Conservation (phyloP, 345 rosid species). For the Microcos paniculata region DNA sequence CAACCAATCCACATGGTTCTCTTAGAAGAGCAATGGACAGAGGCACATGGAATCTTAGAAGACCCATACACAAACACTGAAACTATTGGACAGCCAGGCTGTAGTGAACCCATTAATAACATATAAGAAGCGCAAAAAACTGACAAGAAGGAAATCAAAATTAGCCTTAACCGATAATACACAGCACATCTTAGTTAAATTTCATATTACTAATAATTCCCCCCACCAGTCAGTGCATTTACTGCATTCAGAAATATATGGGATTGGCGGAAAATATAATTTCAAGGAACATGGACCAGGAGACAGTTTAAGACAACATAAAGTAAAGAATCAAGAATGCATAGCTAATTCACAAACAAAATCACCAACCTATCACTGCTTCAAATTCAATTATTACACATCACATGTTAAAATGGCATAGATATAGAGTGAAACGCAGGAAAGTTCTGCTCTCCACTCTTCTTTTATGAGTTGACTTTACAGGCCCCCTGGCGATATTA, state of each 20-base stretch:
- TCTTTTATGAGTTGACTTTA: not conserved
- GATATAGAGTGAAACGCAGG: not conserved
- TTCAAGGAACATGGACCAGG: not conserved
- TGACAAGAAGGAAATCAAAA: not conserved
- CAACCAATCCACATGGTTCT: not conserved
- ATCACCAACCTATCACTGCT: not conserved
- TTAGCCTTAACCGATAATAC: not conserved
- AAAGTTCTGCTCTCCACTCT: not conserved
- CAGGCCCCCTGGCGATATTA: not conserved
- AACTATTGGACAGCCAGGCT: not conserved
- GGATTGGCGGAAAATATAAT: not conserved
- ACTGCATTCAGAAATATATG: not conserved
- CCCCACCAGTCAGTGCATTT: not conserved
- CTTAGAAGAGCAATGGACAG: not conserved
- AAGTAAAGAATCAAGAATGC: not conserved
- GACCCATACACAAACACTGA: not conserved
- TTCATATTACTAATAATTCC: not conserved
- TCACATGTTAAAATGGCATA: not conserved
- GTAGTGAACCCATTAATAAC: not conserved
- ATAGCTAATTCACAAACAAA: not conserved
- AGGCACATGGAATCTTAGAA: not conserved
- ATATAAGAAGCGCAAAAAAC: not conserved
- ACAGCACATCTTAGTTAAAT: not conserved
- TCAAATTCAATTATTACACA: constrained; percentile 5
- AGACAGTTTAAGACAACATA: constrained; percentile 4